Percentiles rank a stretch among this genome's conserved stretches.
Conservation (phyloP, 768 basidiomycete species). For the Tricholoma matsutake region DNA sequence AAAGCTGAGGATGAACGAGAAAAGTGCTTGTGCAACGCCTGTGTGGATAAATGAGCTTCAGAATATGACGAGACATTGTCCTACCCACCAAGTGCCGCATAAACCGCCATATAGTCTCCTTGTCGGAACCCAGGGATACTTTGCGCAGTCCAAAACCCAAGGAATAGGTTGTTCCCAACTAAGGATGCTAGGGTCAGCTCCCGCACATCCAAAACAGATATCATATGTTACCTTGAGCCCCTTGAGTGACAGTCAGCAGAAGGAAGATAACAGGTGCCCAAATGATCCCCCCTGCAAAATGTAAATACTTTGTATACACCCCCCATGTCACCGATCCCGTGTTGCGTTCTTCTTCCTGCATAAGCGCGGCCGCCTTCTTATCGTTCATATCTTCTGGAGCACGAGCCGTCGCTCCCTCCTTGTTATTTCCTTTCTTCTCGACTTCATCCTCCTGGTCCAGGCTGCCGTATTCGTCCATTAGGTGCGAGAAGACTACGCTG, state of each 20-base stretch:
- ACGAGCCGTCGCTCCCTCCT: neutral
- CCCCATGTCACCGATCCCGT: conserved; percentile 49
- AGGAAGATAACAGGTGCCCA: conserved; percentile 46
- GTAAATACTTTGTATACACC: conserved; percentile 48
- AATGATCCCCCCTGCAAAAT: conserved; percentile 43
- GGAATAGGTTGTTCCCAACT: conserved; percentile 65
- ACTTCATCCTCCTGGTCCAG: conserved; percentile 34
- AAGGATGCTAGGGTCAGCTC: neutral
- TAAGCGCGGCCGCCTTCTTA: conserved; percentile 33
- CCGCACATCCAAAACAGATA: neutral
- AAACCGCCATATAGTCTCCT: conserved; percentile 66
- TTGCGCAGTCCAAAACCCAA: conserved; percentile 68
- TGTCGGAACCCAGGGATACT: conserved; percentile 55
- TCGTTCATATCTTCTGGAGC: conserved; percentile 13
- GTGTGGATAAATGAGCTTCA: neutral
- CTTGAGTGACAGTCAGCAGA: conserved; percentile 46
- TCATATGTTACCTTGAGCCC: conserved; percentile 39
- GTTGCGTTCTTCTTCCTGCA: conserved; percentile 56
- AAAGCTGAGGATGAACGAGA: conserved; percentile 48
- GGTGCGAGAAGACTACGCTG: conserved; percentile 41
- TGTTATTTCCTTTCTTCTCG: conserved; percentile 12
- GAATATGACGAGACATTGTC: neutral
- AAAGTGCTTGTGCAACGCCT: conserved; percentile 50
- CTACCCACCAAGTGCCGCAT: conserved; percentile 40
- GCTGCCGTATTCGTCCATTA: conserved; percentile 57